Evolutionary conservation across 768 basidiomycete species (phyloP), one percentile per base, ranked within the genome.

Genomic region (Cyathus striatus): DNA sequence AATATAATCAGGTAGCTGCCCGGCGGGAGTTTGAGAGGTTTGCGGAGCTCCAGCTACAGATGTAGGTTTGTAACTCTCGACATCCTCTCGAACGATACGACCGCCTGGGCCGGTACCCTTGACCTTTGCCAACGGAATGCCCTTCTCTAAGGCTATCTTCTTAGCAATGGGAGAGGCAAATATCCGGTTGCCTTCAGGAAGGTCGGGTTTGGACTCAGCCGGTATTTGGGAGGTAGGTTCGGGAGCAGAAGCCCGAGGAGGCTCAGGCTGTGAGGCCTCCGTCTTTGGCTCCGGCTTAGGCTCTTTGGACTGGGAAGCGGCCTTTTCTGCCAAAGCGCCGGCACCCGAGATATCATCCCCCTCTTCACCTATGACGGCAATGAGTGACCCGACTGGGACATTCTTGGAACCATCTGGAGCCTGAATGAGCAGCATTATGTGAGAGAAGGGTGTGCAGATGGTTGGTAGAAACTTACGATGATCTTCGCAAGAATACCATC

Each of bases 401-500:
- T 79, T 81, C 71, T 98, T 99, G 44, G 87, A 63, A 46, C 96
- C 96, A 58, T 90, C 91, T 45, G 63, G 68, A 25, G 80, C 72
- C 95, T 98, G 47, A 41, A 43, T 21, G 24, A 32, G 17, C 48
- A 36, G 43, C 39, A 42, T 17, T 21, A 43, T 34, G 24, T 22
- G 12, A 24, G 17, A 23, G 33, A 25, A 6, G 23, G 24, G 24
- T 35, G 10, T 3, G 23, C 14, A 20, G 35, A 14, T 9, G 30
- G 17, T 23, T 23, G 34, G 21, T 35, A 13, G 24, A 14, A 4
- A 69, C 90, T 45, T 67, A 93, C 94, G 43, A 99, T 83, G 53
- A 99, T 96, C 79, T 98, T 98, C 40, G 89, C 94, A 46, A 99
- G 71, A 49, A 98, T 68, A 53, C 96, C 96, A 53, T 99, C 96